These are phyloP conservation scores for Teunomyces cretensis DNA, from an alignment of 805 yeast species.

Conservation along the genomic window DNA sequence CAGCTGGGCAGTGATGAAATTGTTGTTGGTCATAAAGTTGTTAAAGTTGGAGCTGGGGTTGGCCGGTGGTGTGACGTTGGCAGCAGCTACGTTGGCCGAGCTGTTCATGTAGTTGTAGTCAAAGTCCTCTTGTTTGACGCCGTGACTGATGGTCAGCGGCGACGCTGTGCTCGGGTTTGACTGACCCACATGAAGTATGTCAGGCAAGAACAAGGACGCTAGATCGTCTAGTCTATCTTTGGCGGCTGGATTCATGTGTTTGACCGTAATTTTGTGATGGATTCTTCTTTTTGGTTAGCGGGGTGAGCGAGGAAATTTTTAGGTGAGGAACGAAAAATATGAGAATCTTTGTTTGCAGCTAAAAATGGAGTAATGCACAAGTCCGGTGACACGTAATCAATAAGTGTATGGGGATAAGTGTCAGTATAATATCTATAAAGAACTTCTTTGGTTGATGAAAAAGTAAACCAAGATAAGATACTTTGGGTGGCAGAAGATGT, in stretches of 20 bases:
- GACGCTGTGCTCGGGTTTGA: conserved; percentile 8
- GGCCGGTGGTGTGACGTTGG: conserved; percentile 3
- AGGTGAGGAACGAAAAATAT: neutral
- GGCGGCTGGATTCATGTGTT: neutral
- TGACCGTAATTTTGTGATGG: neutral
- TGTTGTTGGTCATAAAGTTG: conserved; percentile 22
- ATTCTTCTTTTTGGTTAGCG: conserved; percentile 1
- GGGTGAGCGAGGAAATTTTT: conserved; percentile 5
- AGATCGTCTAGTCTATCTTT: conserved; percentile 34
- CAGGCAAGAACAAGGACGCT: conserved; percentile 42
- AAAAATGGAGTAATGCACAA: neutral
- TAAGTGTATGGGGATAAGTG: neutral
- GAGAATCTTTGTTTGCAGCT: conserved; percentile 1
- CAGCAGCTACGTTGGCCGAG: neutral
- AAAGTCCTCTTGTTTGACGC: conserved; percentile 14
- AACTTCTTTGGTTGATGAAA: no score
- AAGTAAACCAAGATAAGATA: neutral
- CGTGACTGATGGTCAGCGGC: conserved; percentile 2
- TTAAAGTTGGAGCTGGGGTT: conserved; percentile 13
- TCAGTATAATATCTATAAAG: no score
- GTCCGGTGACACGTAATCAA: neutral
- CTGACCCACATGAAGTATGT: conserved; percentile 29
- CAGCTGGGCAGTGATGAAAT: conserved; percentile 11
- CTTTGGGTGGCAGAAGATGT: neutral
- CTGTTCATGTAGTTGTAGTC: conserved; percentile 5